Evolutionary conservation across 2,329 filamentous ascomycete genomes (phyloP), one percentile per base, ranked within the genome.

Genomic region (Penicillium sp.): DNA sequence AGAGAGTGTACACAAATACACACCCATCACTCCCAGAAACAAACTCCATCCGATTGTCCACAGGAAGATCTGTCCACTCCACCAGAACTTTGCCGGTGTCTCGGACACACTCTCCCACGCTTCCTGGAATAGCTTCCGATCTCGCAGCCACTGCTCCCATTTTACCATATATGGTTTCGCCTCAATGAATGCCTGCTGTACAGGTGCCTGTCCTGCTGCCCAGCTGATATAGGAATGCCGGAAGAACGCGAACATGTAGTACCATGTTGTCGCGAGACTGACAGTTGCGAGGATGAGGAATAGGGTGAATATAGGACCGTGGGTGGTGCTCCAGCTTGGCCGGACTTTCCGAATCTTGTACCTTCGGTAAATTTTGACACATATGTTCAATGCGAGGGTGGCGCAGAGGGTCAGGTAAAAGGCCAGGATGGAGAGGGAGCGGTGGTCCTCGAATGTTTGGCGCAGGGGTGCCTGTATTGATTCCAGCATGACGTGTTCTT

Each of bases 31-130:
- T 2, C 84, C 82, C 29, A 88, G 74, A 57, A 87, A 81, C 45
- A 84, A 72, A 53, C 81, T 82, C 78, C 82, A 86, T 1, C 83
- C 78, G 29, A 83, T 73, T 13, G 81, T 76, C 27, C 79, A 81
- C 13, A 84, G 74, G 56, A 85, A 83, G 44, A 84, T 76, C 71
- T 88, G 85, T 59, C 84, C 83, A 7, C 81, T 84, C 82, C 86
- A 88, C 80, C 85, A 85, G 66, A 85, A 82, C 16, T 84, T 80
- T 49, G 82, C 79, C 3, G 80, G 76, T 49, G 79, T 82, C 64
- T 82, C 81, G 7, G 82, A 76, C 4, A 85, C 74, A 24, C 85
- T 82, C 58, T 83, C 80, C 56, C 85, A 76, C 11, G 80, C 79
- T 67, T 85, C 82, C 9, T 71, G 71, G 59, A 82, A 78, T 22